A percentile compares a stretch with the other conserved stretches of the same genome.
These are phyloP conservation scores for Adansonia grandidieri DNA, from an alignment of 441 rosid genomes.

Conservation along the genomic window DNA sequence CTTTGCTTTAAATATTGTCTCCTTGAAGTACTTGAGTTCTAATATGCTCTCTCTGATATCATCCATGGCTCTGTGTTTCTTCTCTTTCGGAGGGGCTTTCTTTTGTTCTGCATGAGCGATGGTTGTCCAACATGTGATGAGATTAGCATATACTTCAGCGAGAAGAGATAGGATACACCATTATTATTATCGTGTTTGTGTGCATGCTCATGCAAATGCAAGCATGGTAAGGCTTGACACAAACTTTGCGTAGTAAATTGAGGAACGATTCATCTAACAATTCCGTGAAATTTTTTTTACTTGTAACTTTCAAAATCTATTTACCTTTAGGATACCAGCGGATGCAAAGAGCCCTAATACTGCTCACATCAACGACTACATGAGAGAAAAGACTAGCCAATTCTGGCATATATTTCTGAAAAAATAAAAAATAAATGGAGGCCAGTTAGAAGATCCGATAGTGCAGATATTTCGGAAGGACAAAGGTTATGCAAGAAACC, in stretches of 20 bases:
- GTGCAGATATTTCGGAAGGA: neutral
- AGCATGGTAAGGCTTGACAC: neutral
- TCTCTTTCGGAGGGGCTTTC: slow-evolving; percentile 71
- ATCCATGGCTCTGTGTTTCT: slow-evolving; percentile 86
- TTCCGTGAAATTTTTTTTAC: neutral
- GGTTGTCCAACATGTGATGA: slow-evolving; percentile 7
- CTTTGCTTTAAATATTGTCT: slow-evolving; percentile 63
- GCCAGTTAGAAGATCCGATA: slow-evolving; percentile 6
- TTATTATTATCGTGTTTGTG: neutral
- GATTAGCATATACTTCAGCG: slow-evolving; percentile 3
- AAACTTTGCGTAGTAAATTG: neutral
- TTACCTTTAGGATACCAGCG: slow-evolving; percentile 92
- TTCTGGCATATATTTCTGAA: slow-evolving; percentile 93
- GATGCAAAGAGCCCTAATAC: slow-evolving; percentile 71
- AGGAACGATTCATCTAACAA: slow-evolving; percentile 10
- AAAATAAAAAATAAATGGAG: slow-evolving; percentile 31
- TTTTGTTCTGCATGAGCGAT: slow-evolving; percentile 48
- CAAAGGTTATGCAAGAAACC: neutral
- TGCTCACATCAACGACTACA: slow-evolving; percentile 86
- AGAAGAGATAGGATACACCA: neutral
- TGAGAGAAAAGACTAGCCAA: slow-evolving; percentile 85
- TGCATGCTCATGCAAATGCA: neutral
- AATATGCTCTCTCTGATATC: slow-evolving; percentile 85
- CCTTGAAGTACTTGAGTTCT: slow-evolving; percentile 85
- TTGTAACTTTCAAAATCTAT: neutral